Percentiles rank a stretch among this genome's conserved stretches.
These are phyloP conservation scores for Penicillium sp. DNA, from an alignment of 2,329 filamentous ascomycete species.

Conservation along the genomic window DNA sequence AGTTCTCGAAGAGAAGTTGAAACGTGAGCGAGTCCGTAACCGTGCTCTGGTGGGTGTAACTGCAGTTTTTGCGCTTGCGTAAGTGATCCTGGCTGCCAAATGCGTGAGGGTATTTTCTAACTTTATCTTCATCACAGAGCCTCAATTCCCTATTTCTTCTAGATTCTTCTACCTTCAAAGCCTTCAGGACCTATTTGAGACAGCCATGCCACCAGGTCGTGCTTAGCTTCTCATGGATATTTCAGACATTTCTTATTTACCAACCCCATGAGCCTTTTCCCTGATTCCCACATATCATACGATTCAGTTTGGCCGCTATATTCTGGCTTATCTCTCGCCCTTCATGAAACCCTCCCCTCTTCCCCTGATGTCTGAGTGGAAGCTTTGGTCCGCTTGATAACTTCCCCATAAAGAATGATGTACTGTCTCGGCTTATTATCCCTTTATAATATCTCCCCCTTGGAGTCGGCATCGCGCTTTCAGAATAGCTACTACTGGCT, in stretches of 20 bases:
- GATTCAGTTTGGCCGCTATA: slow-evolving; percentile 6
- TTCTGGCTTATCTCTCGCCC: slow-evolving; percentile 10
- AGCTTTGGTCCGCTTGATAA: slow-evolving; percentile 16
- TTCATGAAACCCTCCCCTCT: slow-evolving; percentile 14
- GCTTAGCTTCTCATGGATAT: not conserved
- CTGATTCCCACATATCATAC: slow-evolving; percentile 4
- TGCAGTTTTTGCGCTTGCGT: slow-evolving; percentile 89
- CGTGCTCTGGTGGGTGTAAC: slow-evolving; percentile 84
- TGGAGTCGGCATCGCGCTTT: slow-evolving; percentile 23
- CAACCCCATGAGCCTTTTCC: not conserved
- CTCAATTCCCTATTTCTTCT: slow-evolving; percentile 55
- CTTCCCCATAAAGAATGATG: slow-evolving; percentile 26
- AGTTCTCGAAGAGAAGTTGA: slow-evolving; percentile 73
- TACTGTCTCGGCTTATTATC: slow-evolving; percentile 27
- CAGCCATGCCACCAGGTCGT: not conserved
- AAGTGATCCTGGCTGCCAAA: slow-evolving; percentile 53
- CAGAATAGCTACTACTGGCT: slow-evolving; percentile 17
- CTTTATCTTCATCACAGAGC: slow-evolving; percentile 36
- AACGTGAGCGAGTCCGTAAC: slow-evolving; percentile 84
- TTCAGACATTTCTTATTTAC: not conserved
- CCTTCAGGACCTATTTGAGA: slow-evolving; percentile 4
- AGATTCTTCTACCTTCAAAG: slow-evolving; percentile 18
- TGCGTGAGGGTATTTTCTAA: slow-evolving; percentile 25
- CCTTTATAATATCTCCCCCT: slow-evolving; percentile 26
- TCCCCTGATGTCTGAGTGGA: slow-evolving; percentile 16